Base-by-base conservation (phyloP, 495 filamentous ascomycete genomes). In the Neurospora sublineolata region DNA sequence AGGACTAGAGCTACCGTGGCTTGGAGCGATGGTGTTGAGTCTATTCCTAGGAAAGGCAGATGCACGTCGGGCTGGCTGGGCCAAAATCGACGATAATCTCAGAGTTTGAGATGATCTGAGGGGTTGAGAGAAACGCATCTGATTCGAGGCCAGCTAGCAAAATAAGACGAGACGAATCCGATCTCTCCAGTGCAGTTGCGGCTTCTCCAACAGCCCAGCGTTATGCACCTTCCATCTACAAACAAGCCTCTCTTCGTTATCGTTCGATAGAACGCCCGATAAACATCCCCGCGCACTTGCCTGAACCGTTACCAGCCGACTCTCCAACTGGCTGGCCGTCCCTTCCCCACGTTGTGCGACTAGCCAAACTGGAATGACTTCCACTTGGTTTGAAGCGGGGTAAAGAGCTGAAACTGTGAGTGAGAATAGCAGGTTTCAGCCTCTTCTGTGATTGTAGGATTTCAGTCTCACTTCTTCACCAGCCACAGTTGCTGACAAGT, bases 51-150 rank as follows among this genome's bases (percentile, higher is more conserved):
- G 40, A 38, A 38, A 33, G 14, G 37, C 72, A 69, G 40, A 74
- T 12, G n/a, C 71, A 14, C 36, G 71, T 39, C 68, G 68, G 41
- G 14, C 38, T n/a, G 37, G 30, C 42, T 37, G 67, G 23, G 42
- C 36, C 30, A 64, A 70, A 67, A 30, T 67, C 27, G 52, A 44
- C 27, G 71, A 71, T 12, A 73, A 67, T 37, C 72, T 60, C 75
- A 75, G 68, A 52, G 68, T 44, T 9, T 41, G 71, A 69, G 71
- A 75, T 75, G 71, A 75, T 75, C 73, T 68, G 69, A 75, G 71
- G 69, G 73, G 69, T 30, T 72, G 69, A 11, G 68, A 71, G 37
- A 74, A 52, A 71, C 71, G 75, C 77, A 78, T 78, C 44, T 72
- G 52, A 33, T 33, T 64, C 33, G 14, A 30, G 52, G 52, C 23